Conservation (phyloP, 2,329 filamentous ascomycete genomes). For the Aspergillus phoenicis region DNA sequence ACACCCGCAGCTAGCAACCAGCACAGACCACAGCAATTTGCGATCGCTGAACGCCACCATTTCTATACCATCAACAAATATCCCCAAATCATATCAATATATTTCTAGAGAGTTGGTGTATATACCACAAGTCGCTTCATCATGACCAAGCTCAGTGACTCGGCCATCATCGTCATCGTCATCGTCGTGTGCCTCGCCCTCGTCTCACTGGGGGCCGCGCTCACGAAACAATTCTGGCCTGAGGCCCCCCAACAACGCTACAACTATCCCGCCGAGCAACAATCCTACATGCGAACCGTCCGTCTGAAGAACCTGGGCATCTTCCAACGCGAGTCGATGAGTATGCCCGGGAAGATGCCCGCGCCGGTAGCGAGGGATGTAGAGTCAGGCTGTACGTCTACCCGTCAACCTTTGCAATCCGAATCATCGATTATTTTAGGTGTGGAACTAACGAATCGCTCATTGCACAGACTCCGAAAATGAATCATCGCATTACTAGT, state of each 20-base stretch:
- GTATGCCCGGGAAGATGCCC: neutral
- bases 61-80: no score
- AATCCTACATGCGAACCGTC: slow-evolving; percentile 36
- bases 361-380: slow-evolving; percentile 11
- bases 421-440: no score
- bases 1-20: neutral
- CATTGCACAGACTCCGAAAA: slow-evolving; percentile 5
- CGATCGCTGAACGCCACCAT: neutral
- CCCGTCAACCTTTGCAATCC: neutral
- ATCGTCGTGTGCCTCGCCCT: slow-evolving; percentile 34
- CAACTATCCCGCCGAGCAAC: slow-evolving; percentile 31
- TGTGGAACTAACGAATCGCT: neutral
- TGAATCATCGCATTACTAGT: slow-evolving; percentile 8
- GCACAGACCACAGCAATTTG: neutral
- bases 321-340: slow-evolving; percentile 27
- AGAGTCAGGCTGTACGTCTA: slow-evolving; percentile 13
- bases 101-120: neutral
- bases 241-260: slow-evolving; percentile 20
- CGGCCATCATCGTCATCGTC: slow-evolving; percentile 35
- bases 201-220: slow-evolving; percentile 33
- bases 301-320: slow-evolving; percentile 30
- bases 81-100: no score
- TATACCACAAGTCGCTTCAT: neutral
- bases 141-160: slow-evolving; percentile 26
- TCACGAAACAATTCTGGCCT: slow-evolving; percentile 32